Percentiles rank a stretch among this genome's conserved stretches.
Conservation (phyloP, 2,329 filamentous ascomycete genomes). For the Periconia sp. region DNA sequence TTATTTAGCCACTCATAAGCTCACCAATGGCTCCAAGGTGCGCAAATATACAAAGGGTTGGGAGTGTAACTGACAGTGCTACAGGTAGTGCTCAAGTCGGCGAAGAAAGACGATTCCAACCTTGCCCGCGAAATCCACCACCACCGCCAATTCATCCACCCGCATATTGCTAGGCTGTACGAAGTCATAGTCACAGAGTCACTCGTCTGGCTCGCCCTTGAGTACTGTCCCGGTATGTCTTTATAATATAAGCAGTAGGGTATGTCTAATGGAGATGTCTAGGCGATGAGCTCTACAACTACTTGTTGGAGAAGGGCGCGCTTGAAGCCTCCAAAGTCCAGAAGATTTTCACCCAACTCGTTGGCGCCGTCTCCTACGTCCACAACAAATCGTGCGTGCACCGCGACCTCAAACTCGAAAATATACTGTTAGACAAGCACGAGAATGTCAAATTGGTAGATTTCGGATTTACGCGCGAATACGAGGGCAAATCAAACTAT, state of each 20-base stretch:
- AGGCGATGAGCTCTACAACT: slow-evolving; percentile 98
- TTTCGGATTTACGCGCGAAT: slow-evolving; percentile 97
- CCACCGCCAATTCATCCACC: slow-evolving; percentile 95
- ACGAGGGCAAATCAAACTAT: slow-evolving; percentile 92
- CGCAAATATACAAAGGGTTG: slow-evolving; percentile 20
- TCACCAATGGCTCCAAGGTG: slow-evolving; percentile 98
- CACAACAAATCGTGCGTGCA: slow-evolving; percentile 96
- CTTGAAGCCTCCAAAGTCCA: slow-evolving; percentile 87
- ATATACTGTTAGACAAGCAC: slow-evolving; percentile 93
- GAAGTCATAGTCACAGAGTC: slow-evolving; percentile 97
- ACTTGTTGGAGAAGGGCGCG: slow-evolving; percentile 85
- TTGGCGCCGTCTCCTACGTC: slow-evolving; percentile 93
- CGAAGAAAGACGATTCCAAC: slow-evolving; percentile 94
- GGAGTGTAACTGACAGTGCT: slow-evolving; percentile 15
- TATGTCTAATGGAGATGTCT: slow-evolving; percentile 14
- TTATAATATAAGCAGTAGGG: neutral
- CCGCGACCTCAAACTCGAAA: slow-evolving; percentile 94
- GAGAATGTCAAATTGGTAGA: slow-evolving; percentile 98
- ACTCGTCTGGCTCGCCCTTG: slow-evolving; percentile 93
- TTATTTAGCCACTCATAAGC: slow-evolving; percentile 93
- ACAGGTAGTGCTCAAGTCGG: slow-evolving; percentile 98
- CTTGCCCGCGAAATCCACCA: slow-evolving; percentile 98
- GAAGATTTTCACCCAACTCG: slow-evolving; percentile 93
- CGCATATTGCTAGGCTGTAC: slow-evolving; percentile 94
- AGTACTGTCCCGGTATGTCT: slow-evolving; percentile 84